Base-by-base conservation (phyloP, 2,329 filamentous ascomycete species). In the Xylaria sp. region DNA sequence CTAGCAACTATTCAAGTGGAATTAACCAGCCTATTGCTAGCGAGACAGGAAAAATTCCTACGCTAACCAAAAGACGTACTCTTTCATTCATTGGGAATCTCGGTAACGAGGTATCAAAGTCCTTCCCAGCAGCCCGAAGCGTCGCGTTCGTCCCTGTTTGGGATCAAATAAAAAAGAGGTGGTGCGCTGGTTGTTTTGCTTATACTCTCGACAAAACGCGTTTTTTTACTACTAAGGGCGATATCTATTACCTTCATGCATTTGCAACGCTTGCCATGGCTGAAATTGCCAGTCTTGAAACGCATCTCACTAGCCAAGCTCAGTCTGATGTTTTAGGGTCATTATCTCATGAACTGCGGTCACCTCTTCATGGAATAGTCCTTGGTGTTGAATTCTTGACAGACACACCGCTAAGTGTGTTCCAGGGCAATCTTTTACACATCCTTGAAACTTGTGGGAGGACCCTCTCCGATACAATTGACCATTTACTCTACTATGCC, bases 321-420 rank as follows among this genome's bases (percentile, higher is more conserved):
- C 87, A 87, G 69, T 81, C 81, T 1, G 84, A 87, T 58, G 82
- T 87, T 35, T 79, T 89, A 7, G 82, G 83, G 0, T 87, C 83
- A 1, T 80, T 89, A 5, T 86, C 83, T 3, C 86, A 89, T 67
- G 86, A 89, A 68, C 73, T 89, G 13, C 78, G 86, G 4, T 86
- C 83, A 1, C 86, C 86, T 0, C 74, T 89, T 0, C 86, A 89
- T 57, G 86, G 86, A 2, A 82, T 88, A 31, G 73, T 88, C 0
- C 80, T 83, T 0, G 84, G 77, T 53, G 77, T 79, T 1, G 84
- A 86, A 64, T 71, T 87, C 3, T 68, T 88, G 0, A 77, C 80
- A 3, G 83, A 86, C n/a, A 85, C 83, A 0, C 62, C 73, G 0
- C 74, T 86, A 23, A 77, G 76, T 40, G 76, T 77, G 1, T 76